phyloP scores from a whole-genome alignment of 2,329 filamentous ascomycete species.

The Alternaria arborescens region DNA sequence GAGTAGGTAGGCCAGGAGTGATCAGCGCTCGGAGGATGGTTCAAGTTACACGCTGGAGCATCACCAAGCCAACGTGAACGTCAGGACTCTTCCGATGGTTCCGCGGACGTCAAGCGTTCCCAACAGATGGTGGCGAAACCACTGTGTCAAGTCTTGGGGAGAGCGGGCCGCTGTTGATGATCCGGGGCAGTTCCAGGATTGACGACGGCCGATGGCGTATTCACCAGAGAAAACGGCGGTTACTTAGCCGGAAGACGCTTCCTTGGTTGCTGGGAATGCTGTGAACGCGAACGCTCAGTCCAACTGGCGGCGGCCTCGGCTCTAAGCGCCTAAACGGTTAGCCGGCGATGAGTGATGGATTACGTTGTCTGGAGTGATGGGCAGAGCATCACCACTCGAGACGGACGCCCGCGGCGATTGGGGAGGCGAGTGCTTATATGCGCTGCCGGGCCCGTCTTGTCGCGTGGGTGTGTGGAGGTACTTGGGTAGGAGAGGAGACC shows the following conservation, averaged over 20 bases:
- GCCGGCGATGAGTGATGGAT: constrained; percentile 8
- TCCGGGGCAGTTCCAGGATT: constrained; percentile 19
- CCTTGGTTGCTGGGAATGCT: constrained; percentile 12
- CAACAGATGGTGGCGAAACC: constrained; percentile 20
- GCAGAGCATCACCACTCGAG: constrained; percentile 9
- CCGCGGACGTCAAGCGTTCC: constrained; percentile 9
- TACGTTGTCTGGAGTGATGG: constrained; percentile 6
- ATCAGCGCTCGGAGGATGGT: background rate
- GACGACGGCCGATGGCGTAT: constrained; percentile 5
- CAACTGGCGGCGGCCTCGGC: constrained; percentile 9
- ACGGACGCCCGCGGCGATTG: constrained; percentile 3
- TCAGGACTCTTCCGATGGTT: constrained; percentile 12
- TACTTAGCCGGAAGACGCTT: constrained; percentile 8
- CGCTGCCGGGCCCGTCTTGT: constrained; percentile 7
- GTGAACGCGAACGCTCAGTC: constrained; percentile 3
- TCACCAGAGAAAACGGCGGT: constrained; percentile 8
- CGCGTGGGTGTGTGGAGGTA: constrained; percentile 1
- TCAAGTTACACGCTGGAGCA: constrained; percentile 7
- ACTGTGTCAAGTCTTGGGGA: constrained; percentile 11
- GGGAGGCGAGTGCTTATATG: constrained; percentile 14
- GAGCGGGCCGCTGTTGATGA: constrained; percentile 14
- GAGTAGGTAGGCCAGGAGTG: constrained; percentile 3
- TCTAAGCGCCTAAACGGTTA: constrained; percentile 6
- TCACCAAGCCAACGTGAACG: constrained; percentile 16
- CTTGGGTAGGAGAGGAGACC: background rate